Conservation (phyloP, 2,329 filamentous ascomycete species). For the Neoascochyta sp. region DNA sequence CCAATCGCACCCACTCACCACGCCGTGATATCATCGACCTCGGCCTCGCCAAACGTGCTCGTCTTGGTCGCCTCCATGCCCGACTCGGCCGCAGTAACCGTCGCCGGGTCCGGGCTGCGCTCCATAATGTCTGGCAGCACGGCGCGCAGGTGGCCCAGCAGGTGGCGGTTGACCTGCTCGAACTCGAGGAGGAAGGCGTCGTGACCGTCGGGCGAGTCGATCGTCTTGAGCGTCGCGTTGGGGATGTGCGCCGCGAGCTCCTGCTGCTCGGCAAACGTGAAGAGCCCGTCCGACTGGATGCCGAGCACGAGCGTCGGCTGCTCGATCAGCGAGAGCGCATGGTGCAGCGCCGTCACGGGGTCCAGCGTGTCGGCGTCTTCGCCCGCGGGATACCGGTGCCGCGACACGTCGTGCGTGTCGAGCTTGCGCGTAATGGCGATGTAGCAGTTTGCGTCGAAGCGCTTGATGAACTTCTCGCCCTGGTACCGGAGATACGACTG, state of each 20-base stretch:
- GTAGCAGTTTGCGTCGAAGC: slow-evolving; percentile 98
- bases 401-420: slow-evolving; percentile 92
- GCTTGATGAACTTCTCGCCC: slow-evolving; percentile 91
- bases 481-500: slow-evolving; percentile 98
- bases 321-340: slow-evolving; percentile 75
- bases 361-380: slow-evolving; percentile 39
- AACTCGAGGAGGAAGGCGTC: slow-evolving; percentile 97
- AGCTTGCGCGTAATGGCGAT: slow-evolving; percentile 98
- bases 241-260: slow-evolving; percentile 81
- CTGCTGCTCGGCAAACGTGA: slow-evolving; percentile 95
- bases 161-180: slow-evolving; percentile 88
- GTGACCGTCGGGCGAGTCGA: slow-evolving; percentile 91
- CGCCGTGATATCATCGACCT: slow-evolving; percentile 92
- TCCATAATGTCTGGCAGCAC: slow-evolving; percentile 85
- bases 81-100: slow-evolving; percentile 28
- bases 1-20: slow-evolving; percentile 61
- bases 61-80: slow-evolving; percentile 68
- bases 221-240: slow-evolving; percentile 73
- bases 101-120: slow-evolving; percentile 44
- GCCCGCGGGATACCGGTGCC: slow-evolving; percentile 56
- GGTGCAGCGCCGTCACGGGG: slow-evolving; percentile 54
- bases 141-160: slow-evolving; percentile 77
- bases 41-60: slow-evolving; percentile 91
- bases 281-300: slow-evolving; percentile 92
- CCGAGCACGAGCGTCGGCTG: slow-evolving; percentile 89